Base-by-base conservation (phyloP, 2,329 filamentous ascomycete genomes). In the Trichoderma koningiopsis region DNA sequence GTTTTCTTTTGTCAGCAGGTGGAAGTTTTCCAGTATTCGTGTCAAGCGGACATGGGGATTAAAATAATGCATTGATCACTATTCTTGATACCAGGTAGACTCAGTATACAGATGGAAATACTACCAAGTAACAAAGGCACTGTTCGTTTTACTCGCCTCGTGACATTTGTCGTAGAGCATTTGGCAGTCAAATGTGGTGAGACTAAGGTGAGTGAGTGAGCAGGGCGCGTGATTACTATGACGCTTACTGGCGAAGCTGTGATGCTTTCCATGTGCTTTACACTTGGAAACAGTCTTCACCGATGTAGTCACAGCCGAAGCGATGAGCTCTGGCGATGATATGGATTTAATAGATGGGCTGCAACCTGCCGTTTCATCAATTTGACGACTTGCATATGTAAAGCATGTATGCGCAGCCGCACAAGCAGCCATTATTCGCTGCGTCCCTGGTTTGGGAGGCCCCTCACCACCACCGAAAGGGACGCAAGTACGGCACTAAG, bases 81-180 rank as follows among this genome's bases (percentile, higher is more conserved):
- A 57, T 57, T 49, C 24, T 68, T 62, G 66, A 68, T 63, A 56
- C 57, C 58, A 57, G 62, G 62, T 65, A 65, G 52, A 62, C 14
- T 27, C 47, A 55, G n/a, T 62, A 68, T 37, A 56, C 66, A 63
- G 29, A 63, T 57, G 59, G 49, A 62, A 43, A 68, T 53, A 63
- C 49, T 63, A 68, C 66, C 37, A 68, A 61, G 40, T 16, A 61
- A 49, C 10, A 52, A 62, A 22, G 58, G 35, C 31, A 27, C 8
- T 53, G 11, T 22, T 49, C 19, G 3, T 22, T n/a, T 49, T 49
- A 49, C 5, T 22, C 8, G 10, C 43, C 61, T 11, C 49, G 61
- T 64, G 61, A 64, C 61, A 13, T 22, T 43, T 33, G 37, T 40
- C 29, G 33, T 16, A 64, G 24, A 24, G 33, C 19, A 6, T 29